Percentiles rank a stretch among this genome's conserved stretches.
These are phyloP conservation scores for Euphorbia peplus DNA, from an alignment of 345 rosid genomes.

Conservation along the genomic window DNA sequence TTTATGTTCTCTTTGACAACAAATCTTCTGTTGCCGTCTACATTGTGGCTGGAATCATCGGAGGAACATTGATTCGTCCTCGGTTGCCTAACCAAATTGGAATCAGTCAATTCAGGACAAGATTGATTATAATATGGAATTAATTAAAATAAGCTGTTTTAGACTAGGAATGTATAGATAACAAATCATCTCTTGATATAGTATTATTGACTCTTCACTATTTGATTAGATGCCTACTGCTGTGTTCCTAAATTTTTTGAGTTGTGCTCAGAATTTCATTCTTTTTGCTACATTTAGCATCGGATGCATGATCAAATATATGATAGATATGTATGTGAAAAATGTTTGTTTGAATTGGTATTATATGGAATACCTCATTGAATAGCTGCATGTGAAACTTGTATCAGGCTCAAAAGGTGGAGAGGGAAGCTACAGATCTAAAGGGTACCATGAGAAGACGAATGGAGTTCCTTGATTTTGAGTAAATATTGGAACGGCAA, in stretches of 20 bases:
- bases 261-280: background rate
- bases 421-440: conserved; percentile 50
- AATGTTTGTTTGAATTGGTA: background rate
- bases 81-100: background rate
- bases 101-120: background rate
- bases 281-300: too few relatives aligned
- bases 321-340: background rate
- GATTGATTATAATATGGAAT: background rate
- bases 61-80: too few relatives aligned
- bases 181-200: background rate
- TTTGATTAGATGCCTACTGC: background rate
- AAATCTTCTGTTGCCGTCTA: too few relatives aligned
- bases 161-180: background rate
- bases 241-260: background rate
- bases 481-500: conserved; percentile 31
- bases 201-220: too few relatives aligned
- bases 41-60: too few relatives aligned
- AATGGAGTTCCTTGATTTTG: conserved; percentile 70
- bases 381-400: background rate
- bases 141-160: background rate
- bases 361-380: background rate
- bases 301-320: too few relatives aligned
- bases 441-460: conserved; percentile 63
- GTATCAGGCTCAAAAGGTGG: conserved; percentile 61
- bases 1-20: too few relatives aligned